phyloP scores from a whole-genome alignment of 257 asterid genomes.

The Solanum pimpinellifolium region DNA sequence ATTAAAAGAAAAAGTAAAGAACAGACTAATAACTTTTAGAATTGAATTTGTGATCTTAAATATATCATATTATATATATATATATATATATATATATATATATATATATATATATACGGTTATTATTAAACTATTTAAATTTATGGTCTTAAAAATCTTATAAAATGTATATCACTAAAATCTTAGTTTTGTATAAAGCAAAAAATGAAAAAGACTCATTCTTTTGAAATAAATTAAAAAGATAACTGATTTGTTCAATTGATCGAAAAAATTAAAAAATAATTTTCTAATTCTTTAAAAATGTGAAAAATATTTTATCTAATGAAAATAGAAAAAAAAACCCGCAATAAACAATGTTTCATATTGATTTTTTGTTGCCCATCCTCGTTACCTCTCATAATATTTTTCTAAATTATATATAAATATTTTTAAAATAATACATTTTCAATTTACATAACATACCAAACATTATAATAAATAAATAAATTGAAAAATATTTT shows the following conservation, averaged over 20 bases:
- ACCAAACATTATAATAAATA: too few species aligned
- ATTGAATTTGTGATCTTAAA: neutral
- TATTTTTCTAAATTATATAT: neutral
- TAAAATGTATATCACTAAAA: neutral
- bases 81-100: too few species aligned
- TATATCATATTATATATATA: neutral
- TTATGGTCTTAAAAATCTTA: neutral
- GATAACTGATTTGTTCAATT: neutral
- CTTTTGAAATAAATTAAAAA: neutral
- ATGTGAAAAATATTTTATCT: neutral
- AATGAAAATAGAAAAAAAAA: neutral
- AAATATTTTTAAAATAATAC: neutral
- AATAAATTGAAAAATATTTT: too few species aligned
- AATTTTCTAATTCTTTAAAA: neutral
- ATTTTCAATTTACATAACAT: neutral
- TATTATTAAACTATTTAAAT: neutral
- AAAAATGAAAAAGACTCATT: neutral
- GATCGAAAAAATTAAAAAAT: rapidly evolving
- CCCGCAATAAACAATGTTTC: neutral
- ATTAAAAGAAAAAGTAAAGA: neutral
- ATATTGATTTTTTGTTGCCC: neutral
- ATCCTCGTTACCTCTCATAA: neutral
- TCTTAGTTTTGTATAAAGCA: neutral
- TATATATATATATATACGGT: too few species aligned
- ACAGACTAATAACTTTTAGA: neutral